phyloP scores from a whole-genome alignment of 1,139 yeast genomes.

The Lodderomyces pseudojiufengensis region DNA sequence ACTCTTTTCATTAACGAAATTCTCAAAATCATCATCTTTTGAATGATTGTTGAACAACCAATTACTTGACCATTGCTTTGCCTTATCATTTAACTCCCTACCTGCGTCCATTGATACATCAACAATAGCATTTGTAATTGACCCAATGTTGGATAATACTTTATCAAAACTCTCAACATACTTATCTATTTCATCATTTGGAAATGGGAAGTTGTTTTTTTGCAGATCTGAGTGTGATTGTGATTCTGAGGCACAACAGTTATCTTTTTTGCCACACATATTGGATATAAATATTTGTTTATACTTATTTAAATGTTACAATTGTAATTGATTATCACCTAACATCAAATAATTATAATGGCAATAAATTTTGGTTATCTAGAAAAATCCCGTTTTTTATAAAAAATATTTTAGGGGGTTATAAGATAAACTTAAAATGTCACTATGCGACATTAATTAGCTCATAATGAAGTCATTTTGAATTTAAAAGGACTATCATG shows the following conservation, averaged over 20 bases:
- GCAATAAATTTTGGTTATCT: too few relatives aligned
- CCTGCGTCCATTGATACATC: constrained; percentile 25
- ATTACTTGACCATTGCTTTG: constrained; percentile 18
- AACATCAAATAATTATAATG: too few relatives aligned
- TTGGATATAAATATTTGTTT: too few relatives aligned
- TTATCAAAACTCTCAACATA: constrained; percentile 19
- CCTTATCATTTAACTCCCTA: constrained; percentile 21
- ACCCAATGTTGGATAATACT: constrained; percentile 15
- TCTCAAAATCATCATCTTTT: background rate
- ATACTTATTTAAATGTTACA: too few relatives aligned
- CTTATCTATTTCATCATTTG: constrained; percentile 17
- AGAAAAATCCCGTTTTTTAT: too few relatives aligned
- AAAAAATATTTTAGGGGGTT: too few relatives aligned
- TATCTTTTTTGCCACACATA: background rate
- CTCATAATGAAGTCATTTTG: too few relatives aligned
- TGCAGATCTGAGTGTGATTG: background rate
- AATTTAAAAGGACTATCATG: too few relatives aligned
- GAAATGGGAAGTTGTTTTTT: constrained; percentile 1
- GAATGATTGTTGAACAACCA: constrained; percentile 14
- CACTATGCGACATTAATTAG: too few relatives aligned
- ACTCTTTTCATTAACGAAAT: constrained; percentile 6
- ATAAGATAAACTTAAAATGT: too few relatives aligned
- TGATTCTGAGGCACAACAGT: background rate
- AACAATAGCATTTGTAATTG: constrained; percentile 13
- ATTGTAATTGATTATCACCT: too few relatives aligned